Evolutionary conservation across 2,329 filamentous ascomycete species (phyloP), one percentile per base, ranked within the genome.

Genomic region (Phoma sp.): DNA sequence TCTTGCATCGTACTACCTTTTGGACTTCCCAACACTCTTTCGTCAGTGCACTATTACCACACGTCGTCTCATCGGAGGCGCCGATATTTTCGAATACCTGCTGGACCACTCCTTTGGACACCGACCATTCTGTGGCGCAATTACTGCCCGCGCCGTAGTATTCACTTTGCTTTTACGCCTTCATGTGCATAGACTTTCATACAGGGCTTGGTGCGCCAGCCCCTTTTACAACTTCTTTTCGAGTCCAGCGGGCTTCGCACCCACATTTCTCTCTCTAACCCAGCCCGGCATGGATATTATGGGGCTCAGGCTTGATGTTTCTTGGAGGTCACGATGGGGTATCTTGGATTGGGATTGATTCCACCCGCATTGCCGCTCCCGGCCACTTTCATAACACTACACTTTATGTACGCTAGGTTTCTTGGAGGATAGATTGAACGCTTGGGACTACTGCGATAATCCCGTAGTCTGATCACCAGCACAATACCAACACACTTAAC

Each of bases 11-110:
- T 37, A 42, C 47, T 56, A 39, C 32, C 25, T 37, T 42, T 42
- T 23, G 40, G 36, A 47, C 30, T 42, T 25, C 42, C 42, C 52
- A 55, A 45, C 51, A 49, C 45, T 53, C 37, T 40, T 54, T 54
- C 18, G 4, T 18, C 39, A 36, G 15, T 30, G 21, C 30, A 40
- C 29, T 14, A 42, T 32, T 51, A 33, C 34, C 20, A 23, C 32
- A 21, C 38, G 4, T 7, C 18, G 18, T 26, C 11, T 21, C 32
- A 33, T 36, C 37, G 53, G 42, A 50, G 29, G 25, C 30, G 34
- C 36, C 36, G 51, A 42, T 15, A 36, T 30, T 42, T 45, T 14
- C 39, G 42, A 33, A 9, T 5, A 33, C 36, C 25, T 34, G 30
- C 29, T 42, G 47, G 53, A 47, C 42, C 42, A 34, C 23, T 42